These are phyloP conservation scores for Blastobotrys americana DNA, from an alignment of 805 yeast genomes.

Conservation along the genomic window DNA sequence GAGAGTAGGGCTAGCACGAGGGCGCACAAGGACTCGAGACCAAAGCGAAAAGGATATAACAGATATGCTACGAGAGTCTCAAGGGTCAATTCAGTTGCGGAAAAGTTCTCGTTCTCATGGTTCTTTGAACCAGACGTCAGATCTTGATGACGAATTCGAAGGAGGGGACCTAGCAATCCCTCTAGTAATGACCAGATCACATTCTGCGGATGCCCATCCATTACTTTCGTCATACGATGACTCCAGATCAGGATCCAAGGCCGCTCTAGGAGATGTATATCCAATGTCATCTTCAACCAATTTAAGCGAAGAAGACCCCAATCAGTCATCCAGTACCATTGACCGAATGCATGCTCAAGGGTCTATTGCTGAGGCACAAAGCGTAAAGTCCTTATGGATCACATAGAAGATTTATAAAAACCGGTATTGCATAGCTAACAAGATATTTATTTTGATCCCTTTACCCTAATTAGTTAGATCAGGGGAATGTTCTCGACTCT, in stretches of 20 bases:
- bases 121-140: background rate
- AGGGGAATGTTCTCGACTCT: no score
- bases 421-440: no score
- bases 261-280: background rate
- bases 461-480: no score
- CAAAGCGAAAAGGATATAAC: background rate
- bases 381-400: background rate
- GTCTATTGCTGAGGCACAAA: background rate
- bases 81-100: background rate
- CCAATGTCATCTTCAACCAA: background rate
- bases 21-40: background rate
- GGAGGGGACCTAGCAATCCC: background rate
- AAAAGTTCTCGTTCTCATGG: background rate
- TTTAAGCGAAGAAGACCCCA: background rate
- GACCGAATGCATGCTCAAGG: background rate
- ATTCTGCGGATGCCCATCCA: background rate
- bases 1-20: no score
- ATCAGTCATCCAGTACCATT: background rate
- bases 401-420: background rate
- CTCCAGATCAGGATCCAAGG: background rate
- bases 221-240: background rate
- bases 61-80: background rate
- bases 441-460: no score
- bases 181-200: background rate
- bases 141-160: background rate